These are phyloP conservation scores for Rhizomucor miehei DNA, from an alignment of 371 early-diverging fungal genomes.

Conservation along the genomic window DNA sequence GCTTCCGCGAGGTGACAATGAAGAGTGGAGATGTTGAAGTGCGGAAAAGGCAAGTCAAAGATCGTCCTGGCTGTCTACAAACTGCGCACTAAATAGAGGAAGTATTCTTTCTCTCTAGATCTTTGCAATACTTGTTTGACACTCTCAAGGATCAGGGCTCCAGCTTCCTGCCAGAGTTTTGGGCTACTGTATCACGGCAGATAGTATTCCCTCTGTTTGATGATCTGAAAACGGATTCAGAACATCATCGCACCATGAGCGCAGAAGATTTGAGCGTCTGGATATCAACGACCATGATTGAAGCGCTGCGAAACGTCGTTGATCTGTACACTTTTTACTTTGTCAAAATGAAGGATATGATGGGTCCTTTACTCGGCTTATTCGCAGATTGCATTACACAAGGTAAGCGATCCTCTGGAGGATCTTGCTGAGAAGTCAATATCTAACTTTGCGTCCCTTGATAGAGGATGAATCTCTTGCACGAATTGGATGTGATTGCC, in stretches of 20 bases:
- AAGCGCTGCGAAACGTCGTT: conserved; percentile 85
- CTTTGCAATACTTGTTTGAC: conserved; percentile 80
- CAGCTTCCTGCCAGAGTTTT: conserved; percentile 71
- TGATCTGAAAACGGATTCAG: conserved; percentile 55
- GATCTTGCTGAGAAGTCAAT: not conserved
- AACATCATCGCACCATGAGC: conserved; percentile 32
- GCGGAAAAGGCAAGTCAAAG: conserved; percentile 58
- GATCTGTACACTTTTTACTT: conserved; percentile 82
- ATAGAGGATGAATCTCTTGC: conserved; percentile 86
- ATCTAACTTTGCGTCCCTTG: not conserved
- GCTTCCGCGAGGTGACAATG: conserved; percentile 86
- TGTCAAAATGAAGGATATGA: conserved; percentile 60
- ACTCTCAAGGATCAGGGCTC: conserved; percentile 72
- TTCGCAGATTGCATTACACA: conserved; percentile 83
- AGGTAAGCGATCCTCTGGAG: conserved; percentile 28
- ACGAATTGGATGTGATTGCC: conserved; percentile 88
- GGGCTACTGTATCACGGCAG: conserved; percentile 78
- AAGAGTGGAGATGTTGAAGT: conserved; percentile 87
- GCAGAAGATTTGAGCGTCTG: conserved; percentile 53
- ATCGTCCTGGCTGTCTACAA: not conserved
- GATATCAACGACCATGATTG: conserved; percentile 68
- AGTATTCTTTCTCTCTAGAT: no score
- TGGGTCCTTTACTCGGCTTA: conserved; percentile 77
- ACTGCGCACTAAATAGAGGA: not conserved
- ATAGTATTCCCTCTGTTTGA: conserved; percentile 91